phyloP scores from a whole-genome alignment of 257 asterid species.

The Ophiorrhiza pumila region DNA sequence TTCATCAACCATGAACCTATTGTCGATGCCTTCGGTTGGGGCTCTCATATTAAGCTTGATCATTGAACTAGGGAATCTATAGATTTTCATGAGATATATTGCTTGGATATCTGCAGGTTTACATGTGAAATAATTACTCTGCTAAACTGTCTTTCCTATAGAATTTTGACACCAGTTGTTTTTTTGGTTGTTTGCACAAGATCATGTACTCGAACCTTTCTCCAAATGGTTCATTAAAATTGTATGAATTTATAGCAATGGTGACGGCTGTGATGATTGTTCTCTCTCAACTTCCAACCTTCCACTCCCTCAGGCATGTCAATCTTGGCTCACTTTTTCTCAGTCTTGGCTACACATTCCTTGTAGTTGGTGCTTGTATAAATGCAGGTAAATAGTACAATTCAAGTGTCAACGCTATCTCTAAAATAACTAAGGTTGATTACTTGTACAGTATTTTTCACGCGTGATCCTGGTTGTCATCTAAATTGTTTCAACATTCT shows the following conservation, averaged over 20 bases:
- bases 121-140: background rate
- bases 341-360: slow-evolving; percentile 76
- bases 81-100: background rate
- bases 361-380: slow-evolving; percentile 89
- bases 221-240: slow-evolving; percentile 65
- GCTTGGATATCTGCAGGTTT: background rate
- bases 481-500: slow-evolving; percentile 14
- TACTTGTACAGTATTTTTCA: background rate
- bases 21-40: background rate
- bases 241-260: slow-evolving; percentile 84
- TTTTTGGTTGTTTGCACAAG: slow-evolving; percentile 33
- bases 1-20: background rate
- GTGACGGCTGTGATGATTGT: slow-evolving; percentile 76
- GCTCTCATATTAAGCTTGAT: background rate
- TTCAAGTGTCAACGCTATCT: background rate
- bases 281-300: slow-evolving; percentile 89
- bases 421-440: background rate
- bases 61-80: background rate
- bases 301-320: slow-evolving; percentile 94
- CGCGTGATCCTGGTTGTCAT: background rate
- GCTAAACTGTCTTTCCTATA: background rate
- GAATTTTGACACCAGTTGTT: slow-evolving; percentile 6
- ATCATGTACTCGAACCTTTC: slow-evolving; percentile 76
- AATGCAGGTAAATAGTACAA: slow-evolving; percentile 47
- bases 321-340: slow-evolving; percentile 73